These are phyloP conservation scores for Penicillium capsulatum DNA, from an alignment of 2,329 filamentous ascomycete genomes.

Conservation along the genomic window DNA sequence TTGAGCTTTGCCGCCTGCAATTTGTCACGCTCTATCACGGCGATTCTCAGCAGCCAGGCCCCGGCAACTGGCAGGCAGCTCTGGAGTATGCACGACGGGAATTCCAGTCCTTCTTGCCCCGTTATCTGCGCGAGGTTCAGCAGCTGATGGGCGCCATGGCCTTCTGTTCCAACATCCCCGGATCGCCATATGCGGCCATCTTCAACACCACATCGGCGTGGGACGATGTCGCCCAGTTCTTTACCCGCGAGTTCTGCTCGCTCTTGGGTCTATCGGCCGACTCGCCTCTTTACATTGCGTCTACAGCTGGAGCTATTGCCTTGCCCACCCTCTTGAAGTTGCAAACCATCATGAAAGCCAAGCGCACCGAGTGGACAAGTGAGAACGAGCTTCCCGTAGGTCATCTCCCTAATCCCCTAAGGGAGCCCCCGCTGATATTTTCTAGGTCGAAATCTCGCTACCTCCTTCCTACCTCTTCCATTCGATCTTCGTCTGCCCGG, in stretches of 20 bases:
- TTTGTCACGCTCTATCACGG: constrained; percentile 84
- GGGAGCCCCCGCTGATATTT: not conserved
- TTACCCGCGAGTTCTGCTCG: constrained; percentile 91
- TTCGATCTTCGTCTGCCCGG: constrained; percentile 95
- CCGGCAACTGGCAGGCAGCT: constrained; percentile 49
- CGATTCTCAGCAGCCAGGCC: constrained; percentile 52
- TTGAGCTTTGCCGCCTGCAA: constrained; percentile 84
- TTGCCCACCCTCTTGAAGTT: constrained; percentile 85
- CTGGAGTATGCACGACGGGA: constrained; percentile 70
- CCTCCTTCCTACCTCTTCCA: constrained; percentile 72
- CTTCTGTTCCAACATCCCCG: constrained; percentile 67
- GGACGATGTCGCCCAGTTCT: constrained; percentile 77
- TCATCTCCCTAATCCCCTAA: not conserved
- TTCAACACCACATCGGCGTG: constrained; percentile 75
- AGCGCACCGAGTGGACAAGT: constrained; percentile 92
- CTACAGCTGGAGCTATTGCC: constrained; percentile 87
- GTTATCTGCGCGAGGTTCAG: constrained; percentile 75
- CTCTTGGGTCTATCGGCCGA: constrained; percentile 84
- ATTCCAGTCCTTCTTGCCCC: constrained; percentile 68
- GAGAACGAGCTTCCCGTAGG: constrained; percentile 83
- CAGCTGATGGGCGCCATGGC: constrained; percentile 77
- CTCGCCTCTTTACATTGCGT: constrained; percentile 87
- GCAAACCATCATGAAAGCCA: constrained; percentile 78
- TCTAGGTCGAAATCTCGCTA: constrained; percentile 60
- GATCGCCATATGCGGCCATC: constrained; percentile 73